phyloP scores from a whole-genome alignment of 805 yeast species.

The Alloascoidea hylecoeti region DNA sequence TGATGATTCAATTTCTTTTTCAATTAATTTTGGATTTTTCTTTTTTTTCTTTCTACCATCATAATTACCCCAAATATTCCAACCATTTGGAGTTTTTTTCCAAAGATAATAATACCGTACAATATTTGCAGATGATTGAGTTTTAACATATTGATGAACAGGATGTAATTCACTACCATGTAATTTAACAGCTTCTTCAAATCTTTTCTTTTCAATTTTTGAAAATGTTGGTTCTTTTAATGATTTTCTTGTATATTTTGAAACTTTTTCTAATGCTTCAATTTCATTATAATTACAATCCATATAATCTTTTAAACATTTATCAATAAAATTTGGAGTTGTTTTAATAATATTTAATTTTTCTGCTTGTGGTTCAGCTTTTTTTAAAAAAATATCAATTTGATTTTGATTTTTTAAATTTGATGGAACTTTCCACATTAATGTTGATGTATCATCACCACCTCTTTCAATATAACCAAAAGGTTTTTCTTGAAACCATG shows the following conservation, averaged over 20 bases:
- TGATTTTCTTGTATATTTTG: constrained; percentile 34
- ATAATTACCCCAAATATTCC: constrained; percentile 67
- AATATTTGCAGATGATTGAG: constrained; percentile 63
- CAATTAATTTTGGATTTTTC: constrained; percentile 18
- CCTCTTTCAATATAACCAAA: constrained; percentile 80
- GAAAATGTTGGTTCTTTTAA: constrained; percentile 71
- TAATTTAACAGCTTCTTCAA: constrained; percentile 61
- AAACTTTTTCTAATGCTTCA: constrained; percentile 31
- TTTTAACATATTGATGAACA: constrained; percentile 53
- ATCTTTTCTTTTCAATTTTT: constrained; percentile 43
- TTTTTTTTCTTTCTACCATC: constrained; percentile 58
- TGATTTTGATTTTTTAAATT: constrained; percentile 13
- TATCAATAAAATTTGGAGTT: constrained; percentile 77
- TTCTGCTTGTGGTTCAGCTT: constrained; percentile 43
- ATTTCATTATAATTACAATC: constrained; percentile 33
- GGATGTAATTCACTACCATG: constrained; percentile 73
- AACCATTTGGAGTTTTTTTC: constrained; percentile 78
- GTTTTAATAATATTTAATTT: constrained; percentile 37
- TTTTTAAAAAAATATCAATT: constrained; percentile 39
- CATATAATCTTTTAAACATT: constrained; percentile 41
- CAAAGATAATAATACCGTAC: constrained; percentile 83
- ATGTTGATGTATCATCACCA: constrained; percentile 40
- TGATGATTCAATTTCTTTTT: constrained; percentile 11
- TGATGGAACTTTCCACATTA: constrained; percentile 48
- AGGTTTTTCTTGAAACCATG: constrained; percentile 71